These are phyloP conservation scores for Nadsonia starkeyi-henricii DNA, from an alignment of 1,139 yeast genomes.

Conservation along the genomic window DNA sequence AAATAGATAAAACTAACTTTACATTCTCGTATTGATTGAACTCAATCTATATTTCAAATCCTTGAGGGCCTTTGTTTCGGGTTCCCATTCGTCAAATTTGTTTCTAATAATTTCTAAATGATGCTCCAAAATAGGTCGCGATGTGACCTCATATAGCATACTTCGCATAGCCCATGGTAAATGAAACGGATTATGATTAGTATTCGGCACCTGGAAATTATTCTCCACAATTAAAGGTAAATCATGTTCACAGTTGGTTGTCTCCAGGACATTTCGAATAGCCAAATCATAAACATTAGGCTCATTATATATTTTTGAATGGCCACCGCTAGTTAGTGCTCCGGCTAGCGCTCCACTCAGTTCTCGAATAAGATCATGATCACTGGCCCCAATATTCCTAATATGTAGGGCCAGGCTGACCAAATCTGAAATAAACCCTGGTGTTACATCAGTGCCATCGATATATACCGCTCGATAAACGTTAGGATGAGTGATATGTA, in stretches of 20 bases:
- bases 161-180: conserved; percentile 92
- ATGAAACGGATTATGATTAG: conserved; percentile 57
- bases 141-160: conserved; percentile 39
- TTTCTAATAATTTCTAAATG: conserved; percentile 29
- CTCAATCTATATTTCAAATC: conserved; percentile 74
- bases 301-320: conserved; percentile 78
- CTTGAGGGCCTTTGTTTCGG: conserved; percentile 64
- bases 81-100: conserved; percentile 75
- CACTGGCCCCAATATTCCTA: conserved; percentile 24
- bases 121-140: conserved; percentile 30
- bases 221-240: conserved; percentile 15
- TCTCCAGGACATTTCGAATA: conserved; percentile 57
- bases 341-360: conserved; percentile 76
- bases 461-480: conserved; percentile 80
- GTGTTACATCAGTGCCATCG: conserved; percentile 49
- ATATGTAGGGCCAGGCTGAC: conserved; percentile 31
- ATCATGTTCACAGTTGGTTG: conserved; percentile 34
- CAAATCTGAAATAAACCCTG: conserved; percentile 38
- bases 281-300: conserved; percentile 75
- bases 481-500: conserved; percentile 78
- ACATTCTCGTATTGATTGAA: conserved; percentile 32
- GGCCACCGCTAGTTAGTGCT: conserved; percentile 88
- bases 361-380: conserved; percentile 47
- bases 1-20: background rate
- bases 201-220: conserved; percentile 19